phyloP scores from a whole-genome alignment of 257 asterid genomes.

The Capsicum chinense region DNA sequence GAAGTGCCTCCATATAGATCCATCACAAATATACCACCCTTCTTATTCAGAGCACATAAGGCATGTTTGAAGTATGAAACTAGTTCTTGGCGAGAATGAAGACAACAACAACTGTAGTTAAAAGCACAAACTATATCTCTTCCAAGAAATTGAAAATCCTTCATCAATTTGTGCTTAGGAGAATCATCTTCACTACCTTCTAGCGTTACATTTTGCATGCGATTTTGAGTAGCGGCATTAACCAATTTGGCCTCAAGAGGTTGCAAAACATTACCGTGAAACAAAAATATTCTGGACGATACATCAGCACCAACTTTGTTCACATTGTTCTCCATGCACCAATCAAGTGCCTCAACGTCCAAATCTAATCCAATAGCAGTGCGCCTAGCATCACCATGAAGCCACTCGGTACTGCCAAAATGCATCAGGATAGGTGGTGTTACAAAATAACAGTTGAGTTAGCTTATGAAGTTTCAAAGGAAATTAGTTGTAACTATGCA shows the following conservation, averaged over 20 bases:
- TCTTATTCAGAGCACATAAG: slow-evolving; percentile 54
- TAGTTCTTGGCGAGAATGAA: slow-evolving; percentile 82
- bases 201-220: slow-evolving; percentile 43
- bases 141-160: slow-evolving; percentile 59
- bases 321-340: slow-evolving; percentile 83
- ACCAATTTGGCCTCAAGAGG: slow-evolving; percentile 75
- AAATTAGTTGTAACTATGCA: not conserved
- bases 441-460: not conserved
- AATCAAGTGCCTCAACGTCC: slow-evolving; percentile 80
- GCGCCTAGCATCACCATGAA: slow-evolving; percentile 81
- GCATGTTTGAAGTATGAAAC: slow-evolving; percentile 81
- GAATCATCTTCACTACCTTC: slow-evolving; percentile 46
- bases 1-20: slow-evolving; percentile 96
- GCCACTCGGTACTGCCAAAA: slow-evolving; percentile 83
- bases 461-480: not conserved
- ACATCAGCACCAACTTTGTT: slow-evolving; percentile 80
- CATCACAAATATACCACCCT: slow-evolving; percentile 92
- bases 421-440: slow-evolving; percentile 34
- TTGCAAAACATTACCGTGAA: slow-evolving; percentile 90
- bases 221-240: slow-evolving; percentile 45
- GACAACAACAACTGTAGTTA: slow-evolving; percentile 97
- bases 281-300: slow-evolving; percentile 63
- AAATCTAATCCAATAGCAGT: slow-evolving; percentile 95
- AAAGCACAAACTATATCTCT: slow-evolving; percentile 98
- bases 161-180: slow-evolving; percentile 45